Evolutionary conservation across 73 alveolate species (phyloP), one percentile per base, ranked within the genome.

Genomic region (Uronychia binucleata): DNA sequence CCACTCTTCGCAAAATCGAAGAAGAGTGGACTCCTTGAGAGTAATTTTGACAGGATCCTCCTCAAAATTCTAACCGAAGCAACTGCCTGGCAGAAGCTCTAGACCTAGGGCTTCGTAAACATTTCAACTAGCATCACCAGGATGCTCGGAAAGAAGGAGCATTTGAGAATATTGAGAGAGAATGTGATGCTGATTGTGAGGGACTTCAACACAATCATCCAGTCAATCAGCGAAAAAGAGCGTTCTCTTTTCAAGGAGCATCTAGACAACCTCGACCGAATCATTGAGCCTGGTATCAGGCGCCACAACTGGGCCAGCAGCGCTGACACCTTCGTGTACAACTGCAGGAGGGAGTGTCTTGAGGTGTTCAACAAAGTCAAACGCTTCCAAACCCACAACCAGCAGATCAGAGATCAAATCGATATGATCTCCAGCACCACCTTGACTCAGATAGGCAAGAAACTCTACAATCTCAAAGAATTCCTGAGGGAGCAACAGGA

Each of bases 161-260:
- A 94, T 46, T 85, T 96, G 59, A 92, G 99, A 93, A 89, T 92
- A 28, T 59, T 96, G 57, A 90, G 97, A 90, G 98, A 96, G 84
- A 94, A 94, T 81, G 98, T 96, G 33, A 93, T 96, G 97, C 85
- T 94, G 0, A 97, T 96, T 29, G 99, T 96, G 13, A 93, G 98
- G 86, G 99, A 96, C 76, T 94, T 94, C 84, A 96, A 96, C 85
- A 93, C 77, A 31, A 94, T 96, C 84, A 94, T 96, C 29, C 94
- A 93, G 74, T 91, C 91, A 29, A 96, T 95, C 89, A 83, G 83
- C 27, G 94, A 85, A n/a, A 82, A 88, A 75, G 98, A 96, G 88
- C 90, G 78, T 75, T 83, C 79, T 26, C 96, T 96, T 46, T 96
- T 96, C 90, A 88, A 87, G 34, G 91, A 94, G 80, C 99, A 96